Base-by-base conservation (phyloP, 768 basidiomycete genomes). In the Amanita phalloides region DNA sequence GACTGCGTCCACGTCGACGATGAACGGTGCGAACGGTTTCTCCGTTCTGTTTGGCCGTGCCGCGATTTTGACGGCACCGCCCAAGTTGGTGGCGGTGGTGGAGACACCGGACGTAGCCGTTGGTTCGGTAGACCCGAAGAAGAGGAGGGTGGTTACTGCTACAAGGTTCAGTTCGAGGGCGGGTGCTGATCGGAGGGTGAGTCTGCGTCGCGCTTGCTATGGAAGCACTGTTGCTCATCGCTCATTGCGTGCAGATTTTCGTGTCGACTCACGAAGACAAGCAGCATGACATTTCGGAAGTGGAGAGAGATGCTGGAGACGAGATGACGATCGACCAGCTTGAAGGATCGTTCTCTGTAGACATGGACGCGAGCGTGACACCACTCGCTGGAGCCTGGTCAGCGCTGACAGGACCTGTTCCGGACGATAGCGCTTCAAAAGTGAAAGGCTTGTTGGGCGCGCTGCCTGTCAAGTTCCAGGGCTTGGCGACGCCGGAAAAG, bases 61-160 rank as follows among this genome's bases (percentile, higher is more conserved):
- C 0, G 81, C 86, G 11, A 81, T 86, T 41, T 66, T 91, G 66
- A 89, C 85, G 9, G 85, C 85, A 13, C 86, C 89, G n/a, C 90
- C 91, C 13, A 82, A 82, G 61, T 68, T 93, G 26, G 77, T 93
- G 14, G 88, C 84, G 3, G 69, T 92, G 28, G 84, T 93, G 14
- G 87, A 87, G 64, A 91, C 88, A 8, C 88, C 90, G 0, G 91
- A 92, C 62, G 83, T 91, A 7, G 90, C 82, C n/a, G 80, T 90
- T 35, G 91, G 91, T 7, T 87, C 90, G 21, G 86, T 92, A 7
- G 91, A 94, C 64, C 81, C 88, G 14, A 71, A 75, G 64, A 90
- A 92, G 73, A 73, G 86, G 58, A 71, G 91, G 45, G 87, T 93
- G 1, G 84, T 90, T 11, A 91, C 89, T 49, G 86, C 88, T 6